Base-by-base conservation (phyloP, 1,284 basidiomycete genomes). In the Boletus semigastroideus region DNA sequence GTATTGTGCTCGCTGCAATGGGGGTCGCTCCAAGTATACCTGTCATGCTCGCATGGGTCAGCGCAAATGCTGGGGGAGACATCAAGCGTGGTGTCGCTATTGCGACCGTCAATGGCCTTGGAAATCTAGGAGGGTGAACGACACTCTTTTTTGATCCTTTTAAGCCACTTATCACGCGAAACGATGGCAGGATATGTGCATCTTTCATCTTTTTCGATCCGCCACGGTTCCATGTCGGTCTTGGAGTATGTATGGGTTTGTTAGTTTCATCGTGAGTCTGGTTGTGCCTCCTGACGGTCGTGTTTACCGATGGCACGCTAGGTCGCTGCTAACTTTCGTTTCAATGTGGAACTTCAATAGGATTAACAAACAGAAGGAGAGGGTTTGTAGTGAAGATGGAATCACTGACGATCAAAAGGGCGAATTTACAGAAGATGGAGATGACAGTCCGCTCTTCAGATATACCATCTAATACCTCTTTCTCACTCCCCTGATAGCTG, bases 1-100 rank as follows among this genome's bases (percentile, higher is more conserved):
- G 78, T 4, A 67, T 78, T n/a, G 65, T 83, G 57, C 67, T 86
- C 19, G 70, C 75, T 33, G 74, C 79, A 7, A 67, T 74, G 22
- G 82, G 82, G n/a, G 70, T 79, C 8, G 81, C 72, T 61, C 76
- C 80, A 14, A 70, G 74, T 9, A 69, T 80, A 47, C 76, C 82
- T 19, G 62, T 81, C 33, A 61, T 66, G 30, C 64, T 83, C 16
- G 76, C 79, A 8, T 85, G 82, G 83, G 72, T 69, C 3, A 74
- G 74, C 17, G 77, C 78, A 42, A 80, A 80, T 53, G 73, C 73
- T n/a, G 82, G 82, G 41, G 83, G 83, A 14, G 77, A 78, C 50
- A 55, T 75, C 55, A 78, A 82, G 59, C 70, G 73, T 45, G 73
- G 73, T 54, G 77, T 82, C 28, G 75, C 72, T 0, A 65, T 83